phyloP scores from a whole-genome alignment of 805 yeast species.

The Debaryomyces hansenii region DNA sequence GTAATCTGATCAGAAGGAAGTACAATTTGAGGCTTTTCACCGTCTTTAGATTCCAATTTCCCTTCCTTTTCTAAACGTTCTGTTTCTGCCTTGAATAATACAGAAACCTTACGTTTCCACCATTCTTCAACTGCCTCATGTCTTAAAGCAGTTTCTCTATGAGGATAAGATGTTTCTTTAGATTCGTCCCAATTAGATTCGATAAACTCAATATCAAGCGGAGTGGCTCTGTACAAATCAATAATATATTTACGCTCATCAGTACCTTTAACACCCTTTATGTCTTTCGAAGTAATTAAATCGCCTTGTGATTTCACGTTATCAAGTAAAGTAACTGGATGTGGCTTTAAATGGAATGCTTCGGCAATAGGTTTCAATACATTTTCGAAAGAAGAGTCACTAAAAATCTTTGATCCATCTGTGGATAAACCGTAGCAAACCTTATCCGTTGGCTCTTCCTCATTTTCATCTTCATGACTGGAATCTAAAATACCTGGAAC shows the following conservation, averaged over 20 bases:
- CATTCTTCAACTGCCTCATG: constrained; percentile 89
- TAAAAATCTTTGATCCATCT: constrained; percentile 49
- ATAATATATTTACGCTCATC: constrained; percentile 84
- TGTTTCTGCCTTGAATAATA: constrained; percentile 49
- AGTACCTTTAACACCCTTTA: constrained; percentile 82
- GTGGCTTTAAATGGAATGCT: constrained; percentile 75
- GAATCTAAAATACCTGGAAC: constrained; percentile 82
- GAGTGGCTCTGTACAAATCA: constrained; percentile 82
- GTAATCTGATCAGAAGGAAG: constrained; percentile 54
- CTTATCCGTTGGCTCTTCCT: constrained; percentile 39
- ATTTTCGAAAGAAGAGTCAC: constrained; percentile 53
- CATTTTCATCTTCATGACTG: constrained; percentile 38
- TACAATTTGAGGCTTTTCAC: constrained; percentile 49
- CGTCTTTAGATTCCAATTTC: constrained; percentile 29
- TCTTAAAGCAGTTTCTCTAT: constrained; percentile 73
- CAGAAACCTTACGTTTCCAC: constrained; percentile 73
- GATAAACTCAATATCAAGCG: constrained; percentile 76
- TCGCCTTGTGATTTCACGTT: constrained; percentile 43
- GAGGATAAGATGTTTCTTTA: constrained; percentile 66
- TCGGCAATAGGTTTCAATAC: constrained; percentile 64
- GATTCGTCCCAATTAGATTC: constrained; percentile 50
- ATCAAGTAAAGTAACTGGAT: constrained; percentile 51
- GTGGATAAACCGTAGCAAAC: constrained; percentile 78
- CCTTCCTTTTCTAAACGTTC: constrained; percentile 45
- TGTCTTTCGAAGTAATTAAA: constrained; percentile 68